phyloP scores from a whole-genome alignment of 768 basidiomycete genomes.

The Erythrobasidium yunnanense region DNA sequence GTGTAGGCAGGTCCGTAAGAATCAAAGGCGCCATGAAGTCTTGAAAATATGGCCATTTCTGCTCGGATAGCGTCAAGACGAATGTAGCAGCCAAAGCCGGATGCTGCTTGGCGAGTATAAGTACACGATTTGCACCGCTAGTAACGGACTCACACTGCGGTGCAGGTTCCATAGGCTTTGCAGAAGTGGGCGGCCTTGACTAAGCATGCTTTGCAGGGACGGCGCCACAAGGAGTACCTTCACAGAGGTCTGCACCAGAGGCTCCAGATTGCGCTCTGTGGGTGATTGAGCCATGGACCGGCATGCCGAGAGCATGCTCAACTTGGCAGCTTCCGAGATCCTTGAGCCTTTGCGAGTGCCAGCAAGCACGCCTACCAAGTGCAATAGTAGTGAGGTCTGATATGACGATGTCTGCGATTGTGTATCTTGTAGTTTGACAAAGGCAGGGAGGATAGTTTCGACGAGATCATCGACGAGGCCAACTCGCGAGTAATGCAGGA shows the following conservation, averaged over 20 bases:
- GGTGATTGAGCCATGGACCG: no score
- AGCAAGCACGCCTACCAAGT: not conserved
- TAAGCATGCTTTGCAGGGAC: not conserved
- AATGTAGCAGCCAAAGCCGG: not conserved
- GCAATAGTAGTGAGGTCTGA: not conserved
- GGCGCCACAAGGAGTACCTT: conserved; percentile 3
- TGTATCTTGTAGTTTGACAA: not conserved
- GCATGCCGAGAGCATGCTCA: not conserved
- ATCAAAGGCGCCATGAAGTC: conserved; percentile 6
- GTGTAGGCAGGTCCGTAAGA: not conserved
- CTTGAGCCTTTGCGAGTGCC: conserved; percentile 3
- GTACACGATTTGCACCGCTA: not conserved
- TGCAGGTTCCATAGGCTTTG: conserved; percentile 3
- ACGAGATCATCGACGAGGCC: conserved; percentile 1
- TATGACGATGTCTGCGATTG: not conserved
- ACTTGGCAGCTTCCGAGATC: not conserved
- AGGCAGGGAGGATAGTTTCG: not conserved
- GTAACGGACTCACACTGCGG: not conserved
- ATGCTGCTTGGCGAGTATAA: not conserved
- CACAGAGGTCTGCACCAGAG: not conserved
- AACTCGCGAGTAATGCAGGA: not conserved
- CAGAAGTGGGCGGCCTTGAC: not conserved
- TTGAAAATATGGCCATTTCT: conserved; percentile 13
- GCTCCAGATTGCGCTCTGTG: no score
- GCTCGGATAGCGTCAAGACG: conserved; percentile 4